phyloP scores from a whole-genome alignment of 306 rosid species.

The Crotalaria pallida region DNA sequence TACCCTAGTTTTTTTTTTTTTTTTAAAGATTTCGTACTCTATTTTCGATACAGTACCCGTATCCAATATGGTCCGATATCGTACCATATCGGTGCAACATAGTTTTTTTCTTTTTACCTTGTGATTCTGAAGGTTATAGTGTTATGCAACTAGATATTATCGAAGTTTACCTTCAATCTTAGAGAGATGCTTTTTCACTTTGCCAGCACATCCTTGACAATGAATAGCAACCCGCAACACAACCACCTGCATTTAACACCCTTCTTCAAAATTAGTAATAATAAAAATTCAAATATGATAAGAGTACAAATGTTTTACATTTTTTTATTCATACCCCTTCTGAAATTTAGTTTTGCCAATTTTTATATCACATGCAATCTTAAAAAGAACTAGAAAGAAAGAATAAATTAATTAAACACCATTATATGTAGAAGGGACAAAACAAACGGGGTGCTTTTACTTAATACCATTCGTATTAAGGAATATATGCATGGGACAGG shows the following conservation, averaged over 20 bases:
- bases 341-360: background rate
- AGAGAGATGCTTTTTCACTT: constrained; percentile 75
- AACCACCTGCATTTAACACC: constrained; percentile 60
- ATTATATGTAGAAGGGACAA: constrained; percentile 19
- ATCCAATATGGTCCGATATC: no score
- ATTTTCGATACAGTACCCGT: no score
- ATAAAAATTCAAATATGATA: background rate
- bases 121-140: background rate
- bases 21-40: no score
- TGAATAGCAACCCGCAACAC: constrained; percentile 91
- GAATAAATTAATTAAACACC: background rate
- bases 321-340: background rate
- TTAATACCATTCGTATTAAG: constrained; percentile 13
- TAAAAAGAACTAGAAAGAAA: background rate
- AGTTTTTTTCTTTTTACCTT: no score
- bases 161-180: constrained; percentile 56
- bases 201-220: constrained; percentile 94
- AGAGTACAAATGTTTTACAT: background rate
- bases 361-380: constrained; percentile 14
- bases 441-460: constrained; percentile 10
- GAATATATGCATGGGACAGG: constrained; percentile 35
- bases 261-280: constrained; percentile 9
- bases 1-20: background rate
- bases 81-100: no score
- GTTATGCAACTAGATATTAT: background rate